Percentiles rank a stretch among this genome's conserved stretches.
phyloP scores from a whole-genome alignment of 306 rosid species.

The Castanea crenata region DNA sequence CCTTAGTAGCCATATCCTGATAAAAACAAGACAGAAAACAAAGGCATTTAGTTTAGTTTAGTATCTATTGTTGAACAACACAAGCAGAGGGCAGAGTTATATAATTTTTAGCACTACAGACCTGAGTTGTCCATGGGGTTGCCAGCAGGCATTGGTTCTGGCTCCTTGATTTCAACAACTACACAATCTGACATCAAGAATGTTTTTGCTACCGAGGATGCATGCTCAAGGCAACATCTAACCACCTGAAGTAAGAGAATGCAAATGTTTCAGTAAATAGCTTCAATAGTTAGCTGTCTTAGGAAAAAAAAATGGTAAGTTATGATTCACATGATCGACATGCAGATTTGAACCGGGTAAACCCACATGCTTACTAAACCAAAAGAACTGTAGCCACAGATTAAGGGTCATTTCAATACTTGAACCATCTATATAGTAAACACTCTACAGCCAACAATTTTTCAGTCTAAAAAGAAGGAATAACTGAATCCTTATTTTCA shows the following conservation, averaged over 20 bases:
- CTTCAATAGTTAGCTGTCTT: neutral
- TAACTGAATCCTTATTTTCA: too few relatives aligned
- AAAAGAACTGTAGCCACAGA: too few relatives aligned
- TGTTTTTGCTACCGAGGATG: conserved; percentile 94
- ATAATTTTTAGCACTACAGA: conserved; percentile 9
- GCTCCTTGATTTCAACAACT: conserved; percentile 98
- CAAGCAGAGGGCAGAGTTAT: too few relatives aligned
- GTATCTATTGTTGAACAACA: neutral
- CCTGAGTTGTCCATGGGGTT: conserved; percentile 98
- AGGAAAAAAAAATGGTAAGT: too few relatives aligned
- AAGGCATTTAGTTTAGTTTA: neutral
- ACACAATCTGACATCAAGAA: conserved; percentile 99
- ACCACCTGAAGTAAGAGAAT: conserved; percentile 57
- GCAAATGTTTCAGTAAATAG: neutral
- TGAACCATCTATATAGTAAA: too few relatives aligned
- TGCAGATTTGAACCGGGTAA: too few relatives aligned
- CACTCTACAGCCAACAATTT: too few relatives aligned
- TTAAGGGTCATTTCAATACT: too few relatives aligned
- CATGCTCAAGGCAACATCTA: conserved; percentile 98
- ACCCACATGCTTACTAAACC: too few relatives aligned
- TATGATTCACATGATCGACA: too few relatives aligned
- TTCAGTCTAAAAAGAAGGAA: too few relatives aligned
- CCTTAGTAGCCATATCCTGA: conserved; percentile 65
- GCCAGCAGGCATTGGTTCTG: conserved; percentile 66
- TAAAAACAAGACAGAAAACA: neutral